Evolutionary conservation across 1,284 basidiomycete species (phyloP).

Genomic region (Fomitopsis schrenkii): DNA sequence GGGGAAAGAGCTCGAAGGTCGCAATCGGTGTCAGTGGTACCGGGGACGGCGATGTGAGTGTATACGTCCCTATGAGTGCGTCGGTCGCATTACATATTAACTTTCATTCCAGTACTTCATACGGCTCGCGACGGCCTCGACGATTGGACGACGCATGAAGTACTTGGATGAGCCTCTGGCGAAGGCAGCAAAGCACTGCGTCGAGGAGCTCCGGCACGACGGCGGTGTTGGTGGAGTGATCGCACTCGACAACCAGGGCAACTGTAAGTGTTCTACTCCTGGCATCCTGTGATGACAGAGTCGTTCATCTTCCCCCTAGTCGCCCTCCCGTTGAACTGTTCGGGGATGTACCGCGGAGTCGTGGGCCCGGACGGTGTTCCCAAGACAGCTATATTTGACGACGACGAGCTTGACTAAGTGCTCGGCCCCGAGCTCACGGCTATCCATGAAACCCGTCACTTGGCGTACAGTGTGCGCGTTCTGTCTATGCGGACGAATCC

Average conservation of each 20-base stretch:
- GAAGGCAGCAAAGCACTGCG: constrained; percentile 48
- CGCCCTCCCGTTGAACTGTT: constrained; percentile 65
- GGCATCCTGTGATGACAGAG: background rate
- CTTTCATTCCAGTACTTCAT: constrained; percentile 62
- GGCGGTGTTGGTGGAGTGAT: constrained; percentile 72
- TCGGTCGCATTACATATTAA: too few species aligned
- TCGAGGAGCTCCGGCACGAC: constrained; percentile 50
- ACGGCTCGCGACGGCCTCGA: constrained; percentile 59
- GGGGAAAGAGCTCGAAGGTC: constrained; percentile 29
- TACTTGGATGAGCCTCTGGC: constrained; percentile 53
- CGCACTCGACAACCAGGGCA: constrained; percentile 59
- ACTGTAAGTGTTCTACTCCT: constrained; percentile 38
- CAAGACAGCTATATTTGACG: constrained; percentile 72
- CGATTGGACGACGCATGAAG: constrained; percentile 64
- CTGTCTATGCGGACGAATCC: background rate
- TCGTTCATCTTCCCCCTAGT: constrained; percentile 35
- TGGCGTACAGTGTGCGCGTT: background rate
- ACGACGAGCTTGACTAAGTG: constrained; percentile 47
- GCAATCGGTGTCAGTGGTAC: constrained; percentile 80
- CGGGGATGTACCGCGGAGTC: constrained; percentile 79
- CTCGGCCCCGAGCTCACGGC: background rate
- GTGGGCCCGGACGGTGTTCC: constrained; percentile 62
- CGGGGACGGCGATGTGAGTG: constrained; percentile 73
- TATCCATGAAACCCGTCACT: background rate
- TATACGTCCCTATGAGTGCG: background rate